Evolutionary conservation across 345 rosid genomes (phyloP), one percentile per base, ranked within the genome.

Genomic region (Corymbia maculata): DNA sequence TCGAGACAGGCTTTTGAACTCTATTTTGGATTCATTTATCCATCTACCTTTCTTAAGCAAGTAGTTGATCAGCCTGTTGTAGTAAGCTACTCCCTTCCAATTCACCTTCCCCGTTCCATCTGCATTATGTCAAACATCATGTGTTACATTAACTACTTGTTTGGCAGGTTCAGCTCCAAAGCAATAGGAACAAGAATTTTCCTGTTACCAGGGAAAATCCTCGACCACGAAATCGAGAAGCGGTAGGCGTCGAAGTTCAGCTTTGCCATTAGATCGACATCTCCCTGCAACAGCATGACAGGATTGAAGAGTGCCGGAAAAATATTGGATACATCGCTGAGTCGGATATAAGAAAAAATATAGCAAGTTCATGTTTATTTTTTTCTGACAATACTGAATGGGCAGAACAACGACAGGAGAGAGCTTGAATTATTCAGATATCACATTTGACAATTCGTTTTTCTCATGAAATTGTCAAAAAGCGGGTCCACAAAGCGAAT

Each of bases 211-310:
- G 99, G 99, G 94, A 97, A 97, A 93, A 98, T 95, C 93, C 99
- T 95, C 55, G 99, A 95, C 99, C 99, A 98, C 4, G 99, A 98
- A 90, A 98, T 98, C 16, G 99, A 98, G 94, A 98, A 97, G 52
- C 99, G 92, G 88, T 97, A 98, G 21, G 99, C 99, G 90, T 97
- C 99, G 51, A 98, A 97, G 91, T 98, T 97, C 88, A 98, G 90
- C 36, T 89, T 92, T 80, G 88, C 89, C 99, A 98, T 95, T 64
- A 98, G 93, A 89, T 97, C 94, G 51, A 96, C 90, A 93, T 98
- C 99, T 86, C 92, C 98, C 99, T 97, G 93, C 28, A 84, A 88
- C 64, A 90, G 53, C 16, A 89, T 1, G 24, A 75, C 47, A 10
- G 84, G 45, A 82, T 30, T 30, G 66, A 24, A 28, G 7, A 36